These are phyloP conservation scores for Saksenaea oblongispora DNA, from an alignment of 371 early-diverging fungal genomes.

Conservation along the genomic window DNA sequence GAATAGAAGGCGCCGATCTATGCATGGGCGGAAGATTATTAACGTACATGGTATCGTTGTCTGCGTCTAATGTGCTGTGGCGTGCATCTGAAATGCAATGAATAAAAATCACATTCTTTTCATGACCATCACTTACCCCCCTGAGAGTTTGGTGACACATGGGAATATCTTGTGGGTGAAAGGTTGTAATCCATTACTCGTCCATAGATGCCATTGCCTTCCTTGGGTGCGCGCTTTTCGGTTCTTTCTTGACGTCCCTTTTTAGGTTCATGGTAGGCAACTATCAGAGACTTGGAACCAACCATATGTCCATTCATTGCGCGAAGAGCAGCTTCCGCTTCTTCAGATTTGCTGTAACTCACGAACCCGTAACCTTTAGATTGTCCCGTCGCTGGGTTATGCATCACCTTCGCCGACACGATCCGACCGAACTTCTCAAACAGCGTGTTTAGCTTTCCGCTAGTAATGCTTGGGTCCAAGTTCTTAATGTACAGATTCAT, in stretches of 20 bases:
- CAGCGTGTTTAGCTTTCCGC: constrained; percentile 31
- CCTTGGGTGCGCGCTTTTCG: constrained; percentile 14
- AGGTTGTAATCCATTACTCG: not conserved
- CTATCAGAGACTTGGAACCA: constrained; percentile 24
- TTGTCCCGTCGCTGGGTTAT: constrained; percentile 36
- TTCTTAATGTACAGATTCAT: constrained; percentile 56
- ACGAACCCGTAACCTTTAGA: constrained; percentile 52
- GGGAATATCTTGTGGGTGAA: not conserved
- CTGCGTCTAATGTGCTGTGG: not conserved
- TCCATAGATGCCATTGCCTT: not conserved
- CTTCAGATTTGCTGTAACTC: constrained; percentile 39
- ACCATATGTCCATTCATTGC: constrained; percentile 34
- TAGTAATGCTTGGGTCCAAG: constrained; percentile 47
- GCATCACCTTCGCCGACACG: constrained; percentile 50
- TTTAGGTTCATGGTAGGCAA: constrained; percentile 45
- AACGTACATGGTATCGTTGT: not conserved
- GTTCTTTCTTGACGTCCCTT: constrained; percentile 25
- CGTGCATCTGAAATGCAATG: not conserved
- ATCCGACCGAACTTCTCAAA: constrained; percentile 49
- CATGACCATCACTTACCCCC: not conserved
- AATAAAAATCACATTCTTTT: not conserved
- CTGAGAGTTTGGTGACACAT: not conserved
- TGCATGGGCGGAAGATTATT: not conserved
- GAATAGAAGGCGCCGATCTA: constrained; percentile 15
- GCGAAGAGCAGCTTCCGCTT: constrained; percentile 35